Base-by-base conservation (phyloP, 441 rosid species). In the Mallotus repandus region DNA sequence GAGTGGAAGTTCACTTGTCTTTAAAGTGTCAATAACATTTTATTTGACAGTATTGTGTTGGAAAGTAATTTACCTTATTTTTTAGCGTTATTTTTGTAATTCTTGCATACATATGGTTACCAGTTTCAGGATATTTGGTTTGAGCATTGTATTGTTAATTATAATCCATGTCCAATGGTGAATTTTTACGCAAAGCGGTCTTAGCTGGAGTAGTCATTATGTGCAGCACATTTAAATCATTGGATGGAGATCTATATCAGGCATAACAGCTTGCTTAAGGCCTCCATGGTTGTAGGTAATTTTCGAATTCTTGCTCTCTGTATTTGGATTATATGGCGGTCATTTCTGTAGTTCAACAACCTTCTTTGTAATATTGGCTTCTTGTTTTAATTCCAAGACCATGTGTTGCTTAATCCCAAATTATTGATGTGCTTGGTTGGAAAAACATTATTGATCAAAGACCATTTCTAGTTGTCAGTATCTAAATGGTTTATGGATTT, bases 221-320 rank as follows among this genome's bases (percentile, higher is more conserved):
- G 9, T 80, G 80, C 89, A 92, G 98, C 99, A 16, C 98, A 94
- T 73, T 81, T 95, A 81, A 91, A 89, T 82, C 99, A 91, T 86
- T 85, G 89, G 81, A 91, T 86, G 91, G 99, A 92, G 86, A 75
- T 89, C 69, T 92, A 89, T 76, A 68, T 78, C 75, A 84, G 72
- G 73, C 92, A 95, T 62, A 90, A 90, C 68, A 86, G 91, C 81
- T 71, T 89, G 49, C 79, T 88, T 38, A 90, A 84, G 76, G 93
- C 96, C 46, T 82, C 85, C 71, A 75, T 84, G 86, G 76, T 79
- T 79, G 86, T 93, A 75, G 96, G 99, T 93, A 85, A 2, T 38
- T 74, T 13, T 12, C 22, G 48, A 67, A 35, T 77, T 13, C 71
- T 52, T 58, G 15, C 32, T 15, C 68, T 52, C 59, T 19, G 10